Evolutionary conservation across 2,329 filamentous ascomycete species (phyloP).

Genomic region (Pseudomassariella vexata): DNA sequence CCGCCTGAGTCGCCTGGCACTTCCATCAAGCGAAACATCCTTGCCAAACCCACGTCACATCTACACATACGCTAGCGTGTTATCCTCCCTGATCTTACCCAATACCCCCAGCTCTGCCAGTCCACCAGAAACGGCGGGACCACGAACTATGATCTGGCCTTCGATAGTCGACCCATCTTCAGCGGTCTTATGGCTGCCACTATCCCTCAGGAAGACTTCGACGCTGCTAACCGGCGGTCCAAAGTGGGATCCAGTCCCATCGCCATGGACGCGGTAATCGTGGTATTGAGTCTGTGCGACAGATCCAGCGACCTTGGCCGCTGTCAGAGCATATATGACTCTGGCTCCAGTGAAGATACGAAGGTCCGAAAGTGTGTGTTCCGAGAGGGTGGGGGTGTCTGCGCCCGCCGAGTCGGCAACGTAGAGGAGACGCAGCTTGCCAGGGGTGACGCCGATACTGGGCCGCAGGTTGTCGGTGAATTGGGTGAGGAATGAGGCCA

Average conservation of each 20-base stretch:
- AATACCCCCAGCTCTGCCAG: conserved; percentile 58
- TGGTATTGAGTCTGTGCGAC: conserved; percentile 83
- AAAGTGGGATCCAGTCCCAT: conserved; percentile 58
- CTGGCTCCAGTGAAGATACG: conserved; percentile 75
- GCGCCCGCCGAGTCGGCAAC: conserved; percentile 67
- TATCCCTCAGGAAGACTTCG: conserved; percentile 70
- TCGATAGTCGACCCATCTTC: conserved; percentile 46
- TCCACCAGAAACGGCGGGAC: conserved; percentile 64
- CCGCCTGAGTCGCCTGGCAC: no score
- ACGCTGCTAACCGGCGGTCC: conserved; percentile 75
- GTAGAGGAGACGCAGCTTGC: conserved; percentile 76
- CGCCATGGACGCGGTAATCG: conserved; percentile 65
- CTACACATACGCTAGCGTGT: conserved; percentile 59
- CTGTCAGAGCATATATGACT: conserved; percentile 79
- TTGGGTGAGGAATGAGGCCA: conserved; percentile 55
- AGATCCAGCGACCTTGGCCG: conserved; percentile 78
- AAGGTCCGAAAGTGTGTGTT: conserved; percentile 69
- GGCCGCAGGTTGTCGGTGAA: conserved; percentile 57
- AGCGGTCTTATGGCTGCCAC: conserved; percentile 52
- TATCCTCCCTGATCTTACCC: conserved; percentile 64
- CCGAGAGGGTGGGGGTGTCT: conserved; percentile 58
- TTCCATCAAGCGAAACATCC: no score
- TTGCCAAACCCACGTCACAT: background rate
- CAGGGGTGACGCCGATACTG: conserved; percentile 53
- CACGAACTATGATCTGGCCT: conserved; percentile 67